Conservation (phyloP, 2,329 filamentous ascomycete genomes). For the Eurotiales sp. region DNA sequence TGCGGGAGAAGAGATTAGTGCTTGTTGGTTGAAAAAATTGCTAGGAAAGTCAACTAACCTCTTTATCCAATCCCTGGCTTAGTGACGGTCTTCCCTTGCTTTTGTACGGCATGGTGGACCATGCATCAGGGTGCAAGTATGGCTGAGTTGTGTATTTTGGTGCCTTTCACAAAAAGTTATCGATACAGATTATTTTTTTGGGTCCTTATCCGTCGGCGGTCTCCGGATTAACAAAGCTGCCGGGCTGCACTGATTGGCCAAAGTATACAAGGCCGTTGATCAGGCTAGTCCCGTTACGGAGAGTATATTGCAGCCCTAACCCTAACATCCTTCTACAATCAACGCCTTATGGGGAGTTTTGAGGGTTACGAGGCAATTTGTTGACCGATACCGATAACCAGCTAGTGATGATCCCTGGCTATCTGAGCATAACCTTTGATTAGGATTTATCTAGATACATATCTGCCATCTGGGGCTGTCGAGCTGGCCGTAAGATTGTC, state of each 20-base stretch:
- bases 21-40: not conserved
- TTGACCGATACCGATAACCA: too few relatives aligned
- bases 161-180: too few relatives aligned
- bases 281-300: too few relatives aligned
- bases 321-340: too few relatives aligned
- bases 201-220: constrained; percentile 1
- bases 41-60: constrained; percentile 38
- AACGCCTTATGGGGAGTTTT: too few relatives aligned
- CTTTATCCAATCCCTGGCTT: constrained; percentile 59
- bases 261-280: not conserved
- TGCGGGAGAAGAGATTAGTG: constrained; percentile 23
- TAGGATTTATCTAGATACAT: too few relatives aligned
- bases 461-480: too few relatives aligned
- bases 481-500: too few relatives aligned
- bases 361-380: too few relatives aligned
- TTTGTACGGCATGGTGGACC: constrained; percentile 32
- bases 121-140: not conserved
- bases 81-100: constrained; percentile 45
- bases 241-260: constrained; percentile 5
- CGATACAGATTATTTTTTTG: not conserved
- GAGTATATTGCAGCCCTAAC: too few relatives aligned
- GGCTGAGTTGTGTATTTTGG: not conserved
- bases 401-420: too few relatives aligned
- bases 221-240: constrained; percentile 1
- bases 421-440: too few relatives aligned